Evolutionary conservation across 2,329 filamentous ascomycete species (phyloP).

Genomic region (Pseudohalonectria lignicola): DNA sequence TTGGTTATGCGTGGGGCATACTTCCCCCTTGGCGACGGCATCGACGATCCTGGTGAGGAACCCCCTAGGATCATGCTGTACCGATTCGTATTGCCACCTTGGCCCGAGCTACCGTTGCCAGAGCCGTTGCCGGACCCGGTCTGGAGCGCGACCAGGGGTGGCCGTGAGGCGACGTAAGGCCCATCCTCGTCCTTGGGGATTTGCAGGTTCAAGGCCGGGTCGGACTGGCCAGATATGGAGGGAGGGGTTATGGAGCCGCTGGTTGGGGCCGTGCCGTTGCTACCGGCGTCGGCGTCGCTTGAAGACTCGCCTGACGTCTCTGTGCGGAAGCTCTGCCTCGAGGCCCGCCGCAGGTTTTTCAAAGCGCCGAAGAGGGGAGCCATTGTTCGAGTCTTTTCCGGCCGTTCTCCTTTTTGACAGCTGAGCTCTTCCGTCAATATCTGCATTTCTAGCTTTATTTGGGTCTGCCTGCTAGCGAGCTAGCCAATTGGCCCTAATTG

Average conservation of each 20-base stretch:
- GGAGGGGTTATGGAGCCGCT: constrained; percentile 67
- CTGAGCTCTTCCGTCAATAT: too few relatives aligned
- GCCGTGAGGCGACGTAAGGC: constrained; percentile 10
- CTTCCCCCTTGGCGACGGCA: constrained; percentile 15
- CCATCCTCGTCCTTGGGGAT: neutral
- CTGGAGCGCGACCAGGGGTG: constrained; percentile 18
- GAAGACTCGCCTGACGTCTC: constrained; percentile 51
- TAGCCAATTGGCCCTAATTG: constrained; percentile 1
- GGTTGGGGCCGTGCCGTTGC: constrained; percentile 49
- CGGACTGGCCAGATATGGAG: constrained; percentile 52
- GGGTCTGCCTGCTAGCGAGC: too few relatives aligned
- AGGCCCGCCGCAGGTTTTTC: constrained; percentile 66
- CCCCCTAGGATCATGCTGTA: constrained; percentile 53
- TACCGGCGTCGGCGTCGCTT: constrained; percentile 44
- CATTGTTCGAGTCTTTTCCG: constrained; percentile 33
- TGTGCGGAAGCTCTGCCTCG: constrained; percentile 61
- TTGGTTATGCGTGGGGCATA: constrained; percentile 75
- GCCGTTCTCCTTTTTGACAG: too few relatives aligned
- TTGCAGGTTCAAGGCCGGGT: constrained; percentile 54
- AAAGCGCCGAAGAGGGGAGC: constrained; percentile 54
- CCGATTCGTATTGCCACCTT: constrained; percentile 35
- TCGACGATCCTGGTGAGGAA: constrained; percentile 33
- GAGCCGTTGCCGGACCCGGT: neutral
- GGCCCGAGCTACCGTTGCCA: too few relatives aligned
- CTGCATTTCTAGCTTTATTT: too few relatives aligned